Conservation (phyloP, 345 rosid species). For the Ricinus communis region DNA sequence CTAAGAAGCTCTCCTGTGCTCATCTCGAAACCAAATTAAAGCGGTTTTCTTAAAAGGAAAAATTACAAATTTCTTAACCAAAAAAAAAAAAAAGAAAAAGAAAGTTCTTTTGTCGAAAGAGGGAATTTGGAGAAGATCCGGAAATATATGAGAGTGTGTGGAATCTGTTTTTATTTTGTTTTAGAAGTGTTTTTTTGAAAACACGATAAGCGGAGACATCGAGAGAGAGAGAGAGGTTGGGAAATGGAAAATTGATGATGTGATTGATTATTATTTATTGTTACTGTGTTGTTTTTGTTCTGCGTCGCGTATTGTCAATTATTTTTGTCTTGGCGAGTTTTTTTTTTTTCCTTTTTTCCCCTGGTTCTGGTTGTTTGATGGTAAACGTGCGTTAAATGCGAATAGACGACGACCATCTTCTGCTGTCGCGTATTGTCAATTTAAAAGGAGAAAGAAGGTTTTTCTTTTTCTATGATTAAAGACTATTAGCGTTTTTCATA, state of each 20-base stretch:
- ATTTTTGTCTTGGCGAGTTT: background rate
- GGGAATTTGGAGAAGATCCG: conserved; percentile 20
- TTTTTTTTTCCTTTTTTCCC: no score
- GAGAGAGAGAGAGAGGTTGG: conserved; percentile 9
- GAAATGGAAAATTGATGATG: conserved; percentile 1
- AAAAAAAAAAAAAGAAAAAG: background rate
- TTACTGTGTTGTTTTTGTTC: background rate
- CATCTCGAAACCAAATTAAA: conserved; percentile 34
- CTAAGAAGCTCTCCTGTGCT: conserved; percentile 68
- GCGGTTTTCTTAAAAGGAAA: background rate
- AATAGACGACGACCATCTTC: no score
- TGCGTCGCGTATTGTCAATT: background rate
- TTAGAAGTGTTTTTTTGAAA: background rate
- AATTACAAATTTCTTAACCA: background rate
- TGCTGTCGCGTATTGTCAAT: no score
- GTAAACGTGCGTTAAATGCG: no score
- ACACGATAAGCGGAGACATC: conserved; percentile 1
- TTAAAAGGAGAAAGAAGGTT: no score
- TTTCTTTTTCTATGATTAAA: no score
- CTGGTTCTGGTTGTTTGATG: no score
- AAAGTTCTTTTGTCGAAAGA: background rate
- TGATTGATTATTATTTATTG: no score
- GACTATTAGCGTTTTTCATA: no score
- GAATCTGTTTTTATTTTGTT: conserved; percentile 2
- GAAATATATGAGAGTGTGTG: conserved; percentile 8